Evolutionary conservation across 371 early-diverging fungal genomes (phyloP).

Genomic region (Parasitella parasitica): DNA sequence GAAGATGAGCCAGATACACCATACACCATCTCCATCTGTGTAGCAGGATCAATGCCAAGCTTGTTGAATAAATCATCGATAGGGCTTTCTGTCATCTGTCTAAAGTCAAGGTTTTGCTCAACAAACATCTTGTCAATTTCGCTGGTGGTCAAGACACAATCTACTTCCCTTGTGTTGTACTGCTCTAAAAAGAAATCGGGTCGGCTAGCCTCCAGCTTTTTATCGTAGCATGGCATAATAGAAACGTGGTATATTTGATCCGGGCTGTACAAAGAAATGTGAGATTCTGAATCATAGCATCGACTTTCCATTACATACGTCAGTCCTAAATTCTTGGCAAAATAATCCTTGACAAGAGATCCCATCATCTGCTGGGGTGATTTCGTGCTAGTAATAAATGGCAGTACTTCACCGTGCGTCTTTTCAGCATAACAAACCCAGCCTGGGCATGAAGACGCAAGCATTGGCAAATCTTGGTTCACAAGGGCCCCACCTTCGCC

Average conservation of each 20-base stretch:
- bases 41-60: conserved; percentile 38
- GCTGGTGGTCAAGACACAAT: conserved; percentile 91
- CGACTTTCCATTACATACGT: conserved; percentile 33
- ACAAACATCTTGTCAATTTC: conserved; percentile 80
- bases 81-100: conserved; percentile 49
- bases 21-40: conserved; percentile 42
- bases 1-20: conserved; percentile 81
- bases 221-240: conserved; percentile 98
- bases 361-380: conserved; percentile 98
- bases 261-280: conserved; percentile 38
- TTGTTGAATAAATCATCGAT: conserved; percentile 60
- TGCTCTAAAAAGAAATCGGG: conserved; percentile 83
- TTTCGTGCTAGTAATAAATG: conserved; percentile 81
- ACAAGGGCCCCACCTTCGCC: conserved; percentile 11
- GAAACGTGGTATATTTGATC: conserved; percentile 86
- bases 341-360: conserved; percentile 79
- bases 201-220: conserved; percentile 95
- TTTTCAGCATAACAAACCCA: conserved; percentile 99
- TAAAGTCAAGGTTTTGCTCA: conserved; percentile 57
- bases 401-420: conserved; percentile 85
- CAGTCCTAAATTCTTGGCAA: conserved; percentile 63
- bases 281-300: too few species aligned
- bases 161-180: conserved; percentile 86
- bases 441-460: conserved; percentile 87
- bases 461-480: conserved; percentile 60